Base-by-base conservation (phyloP, 768 basidiomycete genomes). In the Mrakia hoshinonis region DNA sequence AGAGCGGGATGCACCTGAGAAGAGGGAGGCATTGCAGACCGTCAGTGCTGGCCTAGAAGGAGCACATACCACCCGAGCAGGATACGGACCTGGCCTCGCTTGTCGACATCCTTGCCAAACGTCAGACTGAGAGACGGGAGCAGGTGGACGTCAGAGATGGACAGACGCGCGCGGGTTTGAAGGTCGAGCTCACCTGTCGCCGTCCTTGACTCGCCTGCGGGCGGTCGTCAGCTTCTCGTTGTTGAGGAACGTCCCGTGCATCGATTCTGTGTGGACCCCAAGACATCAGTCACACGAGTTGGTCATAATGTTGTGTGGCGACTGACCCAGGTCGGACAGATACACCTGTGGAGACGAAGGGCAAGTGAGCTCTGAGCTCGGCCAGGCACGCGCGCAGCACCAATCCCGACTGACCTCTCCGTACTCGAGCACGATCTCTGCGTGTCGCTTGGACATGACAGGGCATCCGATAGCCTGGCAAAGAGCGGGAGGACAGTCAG, bases 21-120 rank as follows among this genome's bases (percentile, higher is more conserved):
- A 22, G 22, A 9, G 15, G 9, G 58, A 24, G 34, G 11, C 24
- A 10, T 34, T 34, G 34, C 11, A 10, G 34, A 31, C 18, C 5
- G 36, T 61, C 58, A 55, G 29, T 34, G 7, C 5, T 29, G 54
- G 24, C 26, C 7, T 0, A 31, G 29, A 55, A 5, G 24, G 54
- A 54, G n/a, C n/a, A n/a, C n/a, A n/a, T n/a, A n/a, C n/a, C 43
- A 60, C 12, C 11, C 31, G 5, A n/a, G 2, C 13, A 4, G 58
- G 12, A 3, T 2, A 55, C 58, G n/a, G 31, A 61, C 58, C 31
- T 6, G 31, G 11, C 58, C 58, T 61, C 58, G 36, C 58, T 61
- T 61, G 20, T 61, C 58, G 58, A 61, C 58, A 9, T 61, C 58
- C 58, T 61, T 61, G 18, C 58, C 58, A 36, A 61, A 61, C 22